These are phyloP conservation scores for Nyssa sinensis DNA, from an alignment of 148 eudicot genomes.

Conservation along the genomic window DNA sequence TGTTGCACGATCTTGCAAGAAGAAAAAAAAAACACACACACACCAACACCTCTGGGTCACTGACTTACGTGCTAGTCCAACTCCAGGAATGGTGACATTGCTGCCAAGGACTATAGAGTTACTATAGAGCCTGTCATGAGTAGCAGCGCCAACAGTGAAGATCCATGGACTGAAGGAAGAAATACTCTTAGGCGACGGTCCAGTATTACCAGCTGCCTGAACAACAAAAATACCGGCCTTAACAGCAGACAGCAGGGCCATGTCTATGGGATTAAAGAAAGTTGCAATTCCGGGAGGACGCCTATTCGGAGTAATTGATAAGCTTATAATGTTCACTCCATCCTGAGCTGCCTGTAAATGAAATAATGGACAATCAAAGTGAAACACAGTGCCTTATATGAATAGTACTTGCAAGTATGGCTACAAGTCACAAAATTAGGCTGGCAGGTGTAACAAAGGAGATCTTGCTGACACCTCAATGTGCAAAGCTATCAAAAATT, in stretches of 20 bases:
- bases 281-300: slow-evolving; percentile 99
- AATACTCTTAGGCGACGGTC: slow-evolving; percentile 90
- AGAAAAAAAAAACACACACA: background rate
- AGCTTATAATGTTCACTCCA: slow-evolving; percentile 93
- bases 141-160: slow-evolving; percentile 93
- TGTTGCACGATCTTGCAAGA: background rate
- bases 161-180: slow-evolving; percentile 99
- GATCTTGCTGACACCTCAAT: background rate
- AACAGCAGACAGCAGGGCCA: slow-evolving; percentile 87
- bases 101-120: slow-evolving; percentile 85
- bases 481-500: too few relatives aligned
- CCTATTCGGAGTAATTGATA: slow-evolving; percentile 96
- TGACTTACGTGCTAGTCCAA: slow-evolving; percentile 95
- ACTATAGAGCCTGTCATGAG: slow-evolving; percentile 84
- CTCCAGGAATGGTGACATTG: slow-evolving; percentile 70
- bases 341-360: slow-evolving; percentile 92
- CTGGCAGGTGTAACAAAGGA: background rate
- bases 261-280: slow-evolving; percentile 95
- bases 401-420: background rate
- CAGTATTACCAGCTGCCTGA: slow-evolving; percentile 99
- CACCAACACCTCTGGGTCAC: background rate
- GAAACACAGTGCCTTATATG: background rate
- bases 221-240: slow-evolving; percentile 92
- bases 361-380: slow-evolving; percentile 3
- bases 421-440: background rate